Evolutionary conservation across 2,329 filamentous ascomycete genomes (phyloP).

Genomic region (Hymenoscyphus linearis): DNA sequence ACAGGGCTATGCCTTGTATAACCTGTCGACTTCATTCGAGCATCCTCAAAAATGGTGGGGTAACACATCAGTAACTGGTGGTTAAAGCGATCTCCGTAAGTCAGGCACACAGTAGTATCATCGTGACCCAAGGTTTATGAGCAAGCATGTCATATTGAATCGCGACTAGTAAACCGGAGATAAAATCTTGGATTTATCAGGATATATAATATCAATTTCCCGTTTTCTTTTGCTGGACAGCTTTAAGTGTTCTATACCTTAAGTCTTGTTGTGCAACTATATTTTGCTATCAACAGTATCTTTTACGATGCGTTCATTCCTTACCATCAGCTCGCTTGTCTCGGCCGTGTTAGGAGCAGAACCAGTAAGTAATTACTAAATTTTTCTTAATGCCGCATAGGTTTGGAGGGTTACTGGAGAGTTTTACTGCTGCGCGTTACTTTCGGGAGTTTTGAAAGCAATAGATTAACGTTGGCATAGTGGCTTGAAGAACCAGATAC

Average conservation of each 20-base stretch:
- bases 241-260: background rate
- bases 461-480: background rate
- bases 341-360: background rate
- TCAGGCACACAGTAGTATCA: background rate
- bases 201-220: background rate
- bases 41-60: background rate
- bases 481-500: conserved; percentile 1
- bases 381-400: background rate
- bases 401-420: too few species aligned
- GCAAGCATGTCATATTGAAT: background rate
- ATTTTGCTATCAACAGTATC: background rate
- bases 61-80: background rate
- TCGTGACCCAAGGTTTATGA: background rate
- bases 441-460: background rate
- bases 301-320: background rate
- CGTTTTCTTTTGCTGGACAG: background rate
- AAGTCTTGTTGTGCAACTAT: background rate
- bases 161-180: background rate
- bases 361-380: background rate
- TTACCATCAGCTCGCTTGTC: background rate
- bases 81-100: background rate
- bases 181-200: background rate
- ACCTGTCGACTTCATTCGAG: background rate
- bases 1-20: background rate
- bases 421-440: too few species aligned